Percentiles rank a stretch among this genome's conserved stretches.
Conservation (phyloP, 2,329 filamentous ascomycete species). For the Massarina eburnea region DNA sequence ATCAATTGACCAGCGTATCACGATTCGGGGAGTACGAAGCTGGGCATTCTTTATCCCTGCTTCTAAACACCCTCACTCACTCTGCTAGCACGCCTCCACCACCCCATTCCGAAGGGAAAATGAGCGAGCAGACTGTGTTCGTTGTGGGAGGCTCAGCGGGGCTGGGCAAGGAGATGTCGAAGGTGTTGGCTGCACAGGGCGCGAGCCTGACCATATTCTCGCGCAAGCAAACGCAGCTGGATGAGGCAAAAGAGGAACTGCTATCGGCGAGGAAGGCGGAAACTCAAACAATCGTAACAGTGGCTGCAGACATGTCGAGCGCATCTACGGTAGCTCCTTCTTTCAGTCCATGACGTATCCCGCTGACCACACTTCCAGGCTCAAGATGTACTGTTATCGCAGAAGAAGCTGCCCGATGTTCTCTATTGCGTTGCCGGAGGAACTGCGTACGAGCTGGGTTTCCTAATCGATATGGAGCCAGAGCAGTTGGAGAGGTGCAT, state of each 20-base stretch:
- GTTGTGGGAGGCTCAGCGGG: slow-evolving; percentile 24
- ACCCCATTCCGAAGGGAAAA: background rate
- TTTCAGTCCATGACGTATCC: background rate
- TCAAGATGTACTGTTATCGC: slow-evolving; percentile 5
- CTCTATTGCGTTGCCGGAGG: slow-evolving; percentile 32
- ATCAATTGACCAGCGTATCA: no score
- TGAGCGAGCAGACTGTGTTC: slow-evolving; percentile 18
- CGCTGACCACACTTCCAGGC: background rate
- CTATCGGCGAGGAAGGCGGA: background rate
- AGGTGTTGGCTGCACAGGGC: slow-evolving; percentile 10
- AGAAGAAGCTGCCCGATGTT: slow-evolving; percentile 20
- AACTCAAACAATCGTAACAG: slow-evolving; percentile 3
- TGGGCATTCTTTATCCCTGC: no score
- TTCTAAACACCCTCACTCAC: no score
- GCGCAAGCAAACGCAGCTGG: slow-evolving; percentile 6
- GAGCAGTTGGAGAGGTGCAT: slow-evolving; percentile 27
- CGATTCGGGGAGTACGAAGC: no score
- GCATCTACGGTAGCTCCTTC: slow-evolving; percentile 1
- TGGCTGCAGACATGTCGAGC: slow-evolving; percentile 9
- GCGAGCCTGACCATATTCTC: slow-evolving; percentile 16
- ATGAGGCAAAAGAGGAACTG: slow-evolving; percentile 11
- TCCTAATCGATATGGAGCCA: slow-evolving; percentile 20
- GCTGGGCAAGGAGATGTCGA: slow-evolving; percentile 28
- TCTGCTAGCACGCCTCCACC: no score
- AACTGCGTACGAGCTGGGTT: slow-evolving; percentile 20